These are phyloP conservation scores for Trichoderma harzianum DNA, from an alignment of 2,329 filamentous ascomycete genomes.

Conservation along the genomic window DNA sequence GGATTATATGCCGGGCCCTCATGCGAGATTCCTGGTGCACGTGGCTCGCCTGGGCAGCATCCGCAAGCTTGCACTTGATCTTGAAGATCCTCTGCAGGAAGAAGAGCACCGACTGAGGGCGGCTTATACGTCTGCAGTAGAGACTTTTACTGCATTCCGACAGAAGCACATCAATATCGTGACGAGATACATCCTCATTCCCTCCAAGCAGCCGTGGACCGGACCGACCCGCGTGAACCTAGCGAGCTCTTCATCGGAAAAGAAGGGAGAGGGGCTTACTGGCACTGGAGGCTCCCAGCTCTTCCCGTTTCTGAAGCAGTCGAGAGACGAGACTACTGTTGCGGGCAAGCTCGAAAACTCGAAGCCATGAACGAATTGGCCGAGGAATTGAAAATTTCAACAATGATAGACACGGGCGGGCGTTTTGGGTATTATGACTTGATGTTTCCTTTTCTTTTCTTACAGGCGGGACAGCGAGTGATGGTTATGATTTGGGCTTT, in stretches of 20 bases:
- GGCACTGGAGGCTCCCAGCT: conserved; percentile 86
- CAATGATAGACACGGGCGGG: not conserved
- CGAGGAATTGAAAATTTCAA: not conserved
- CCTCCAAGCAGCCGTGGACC: conserved; percentile 50
- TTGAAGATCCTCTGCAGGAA: conserved; percentile 48
- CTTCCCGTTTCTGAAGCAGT: conserved; percentile 86
- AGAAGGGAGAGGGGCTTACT: conserved; percentile 52
- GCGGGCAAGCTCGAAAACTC: conserved; percentile 33
- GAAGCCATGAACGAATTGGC: not conserved
- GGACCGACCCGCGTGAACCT: conserved; percentile 36
- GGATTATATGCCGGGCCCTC: conserved; percentile 84
- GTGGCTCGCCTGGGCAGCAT: conserved; percentile 71
- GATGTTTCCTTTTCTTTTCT: not conserved
- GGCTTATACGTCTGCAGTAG: conserved; percentile 68
- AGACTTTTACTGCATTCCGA: conserved; percentile 71
- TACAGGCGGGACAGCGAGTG: not conserved
- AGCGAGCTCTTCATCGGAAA: conserved; percentile 41
- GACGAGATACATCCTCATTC: conserved; percentile 83
- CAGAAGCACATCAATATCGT: conserved; percentile 90
- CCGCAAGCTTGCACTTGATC: conserved; percentile 59
- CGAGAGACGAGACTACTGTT: conserved; percentile 71
- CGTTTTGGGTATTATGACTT: not conserved
- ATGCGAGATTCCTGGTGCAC: conserved; percentile 73
- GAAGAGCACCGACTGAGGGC: conserved; percentile 44
- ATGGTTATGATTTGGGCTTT: not conserved